These are phyloP conservation scores for Ophiostoma pallidulum DNA, from an alignment of 2,329 filamentous ascomycete species.

Conservation along the genomic window DNA sequence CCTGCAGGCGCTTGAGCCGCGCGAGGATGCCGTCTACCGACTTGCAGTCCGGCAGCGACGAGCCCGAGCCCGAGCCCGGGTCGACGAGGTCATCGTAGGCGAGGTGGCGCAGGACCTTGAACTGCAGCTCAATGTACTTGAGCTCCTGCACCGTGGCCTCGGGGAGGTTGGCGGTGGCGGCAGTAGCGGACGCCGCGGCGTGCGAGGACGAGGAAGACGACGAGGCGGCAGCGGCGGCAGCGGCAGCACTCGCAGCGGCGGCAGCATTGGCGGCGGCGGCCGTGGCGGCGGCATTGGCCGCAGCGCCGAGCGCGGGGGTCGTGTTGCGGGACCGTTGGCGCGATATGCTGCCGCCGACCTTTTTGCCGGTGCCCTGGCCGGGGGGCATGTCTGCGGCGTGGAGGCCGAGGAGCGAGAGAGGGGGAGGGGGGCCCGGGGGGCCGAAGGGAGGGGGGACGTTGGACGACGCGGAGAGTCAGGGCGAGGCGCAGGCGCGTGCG, in stretches of 20 bases:
- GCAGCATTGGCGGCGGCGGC: conserved; percentile 20
- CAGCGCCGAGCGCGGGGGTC: conserved; percentile 41
- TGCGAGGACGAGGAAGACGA: too few relatives aligned
- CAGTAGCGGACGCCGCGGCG: conserved; percentile 22
- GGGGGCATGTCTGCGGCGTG: conserved; percentile 47
- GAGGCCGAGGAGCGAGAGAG: background rate
- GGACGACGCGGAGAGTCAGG: too few relatives aligned
- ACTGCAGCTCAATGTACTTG: conserved; percentile 57
- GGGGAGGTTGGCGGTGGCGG: conserved; percentile 42
- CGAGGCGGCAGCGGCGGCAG: conserved; percentile 2
- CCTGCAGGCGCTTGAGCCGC: conserved; percentile 54
- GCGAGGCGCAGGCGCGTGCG: too few relatives aligned
- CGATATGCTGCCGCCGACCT: conserved; percentile 48
- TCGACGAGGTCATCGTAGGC: conserved; percentile 64
- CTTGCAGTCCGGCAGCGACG: conserved; percentile 52
- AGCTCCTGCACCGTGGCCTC: conserved; percentile 48
- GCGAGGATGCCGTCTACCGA: conserved; percentile 55
- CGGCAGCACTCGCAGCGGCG: conserved; percentile 23
- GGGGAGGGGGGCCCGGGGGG: background rate
- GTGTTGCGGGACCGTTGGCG: conserved; percentile 69
- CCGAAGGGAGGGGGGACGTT: background rate
- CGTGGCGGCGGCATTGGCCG: conserved; percentile 4
- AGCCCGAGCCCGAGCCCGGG: conserved; percentile 39
- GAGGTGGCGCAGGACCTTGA: conserved; percentile 48
- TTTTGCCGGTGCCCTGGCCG: conserved; percentile 54